phyloP scores from a whole-genome alignment of 306 rosid species.

The Hippophae tibetana region DNA sequence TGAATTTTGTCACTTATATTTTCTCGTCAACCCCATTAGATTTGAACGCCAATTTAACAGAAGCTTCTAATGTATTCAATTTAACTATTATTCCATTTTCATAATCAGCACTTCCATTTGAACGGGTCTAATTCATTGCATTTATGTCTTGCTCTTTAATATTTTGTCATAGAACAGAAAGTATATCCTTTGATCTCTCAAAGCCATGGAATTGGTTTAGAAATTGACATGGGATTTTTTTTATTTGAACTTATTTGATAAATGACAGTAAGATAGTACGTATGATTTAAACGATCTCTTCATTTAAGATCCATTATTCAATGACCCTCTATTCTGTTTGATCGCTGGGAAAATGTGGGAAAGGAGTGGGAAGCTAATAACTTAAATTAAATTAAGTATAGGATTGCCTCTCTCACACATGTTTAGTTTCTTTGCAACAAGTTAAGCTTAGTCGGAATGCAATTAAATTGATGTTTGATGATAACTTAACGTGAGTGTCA shows the following conservation, averaged over 20 bases:
- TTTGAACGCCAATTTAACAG: slow-evolving; percentile 11
- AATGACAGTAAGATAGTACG: background rate
- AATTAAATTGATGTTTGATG: too few relatives aligned
- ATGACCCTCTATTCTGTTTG: slow-evolving; percentile 11
- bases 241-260: slow-evolving; percentile 16
- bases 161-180: background rate
- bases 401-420: too few relatives aligned
- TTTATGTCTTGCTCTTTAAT: slow-evolving; percentile 12
- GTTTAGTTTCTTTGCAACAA: too few relatives aligned
- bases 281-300: slow-evolving; percentile 25
- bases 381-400: too few relatives aligned
- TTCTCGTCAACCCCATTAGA: slow-evolving; percentile 14
- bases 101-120: background rate
- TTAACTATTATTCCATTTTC: slow-evolving; percentile 5
- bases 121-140: slow-evolving; percentile 4
- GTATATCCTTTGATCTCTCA: slow-evolving; percentile 19
- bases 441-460: too few relatives aligned
- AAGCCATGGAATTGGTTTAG: slow-evolving; percentile 7
- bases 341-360: slow-evolving; percentile 24
- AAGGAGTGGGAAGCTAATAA: slow-evolving; percentile 1
- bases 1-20: background rate
- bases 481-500: too few relatives aligned
- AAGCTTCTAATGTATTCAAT: slow-evolving; percentile 14
- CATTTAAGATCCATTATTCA: slow-evolving; percentile 7
- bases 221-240: slow-evolving; percentile 9